These are phyloP conservation scores for Quercus glauca DNA, from an alignment of 306 rosid species.

Conservation along the genomic window DNA sequence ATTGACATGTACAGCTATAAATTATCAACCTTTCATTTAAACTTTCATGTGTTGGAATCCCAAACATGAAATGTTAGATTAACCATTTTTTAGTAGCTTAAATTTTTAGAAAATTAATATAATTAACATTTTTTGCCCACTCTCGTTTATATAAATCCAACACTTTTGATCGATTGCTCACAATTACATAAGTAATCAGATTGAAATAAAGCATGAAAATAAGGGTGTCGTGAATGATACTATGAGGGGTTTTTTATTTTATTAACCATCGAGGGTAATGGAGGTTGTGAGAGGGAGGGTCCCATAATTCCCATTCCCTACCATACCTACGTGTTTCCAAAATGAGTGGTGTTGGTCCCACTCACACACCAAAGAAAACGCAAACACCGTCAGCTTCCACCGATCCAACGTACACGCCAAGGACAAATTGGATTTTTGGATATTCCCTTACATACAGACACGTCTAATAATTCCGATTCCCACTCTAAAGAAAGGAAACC, in stretches of 20 bases:
- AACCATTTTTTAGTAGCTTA: too few relatives aligned
- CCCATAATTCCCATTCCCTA: neutral
- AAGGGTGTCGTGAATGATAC: too few relatives aligned
- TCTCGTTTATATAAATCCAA: too few relatives aligned
- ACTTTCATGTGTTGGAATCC: too few relatives aligned
- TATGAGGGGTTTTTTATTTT: neutral
- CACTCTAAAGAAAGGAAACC: neutral
- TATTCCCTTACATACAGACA: conserved; percentile 10
- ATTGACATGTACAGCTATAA: too few relatives aligned
- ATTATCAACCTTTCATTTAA: too few relatives aligned
- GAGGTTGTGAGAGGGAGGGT: neutral
- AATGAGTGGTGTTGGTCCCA: conserved; percentile 15
- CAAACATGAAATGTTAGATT: too few relatives aligned
- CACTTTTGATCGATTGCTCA: too few relatives aligned
- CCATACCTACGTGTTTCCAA: conserved; percentile 18
- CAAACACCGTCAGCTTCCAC: conserved; percentile 40
- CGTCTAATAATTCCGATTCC: conserved; percentile 1
- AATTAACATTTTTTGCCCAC: too few relatives aligned
- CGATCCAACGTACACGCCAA: conserved; percentile 63
- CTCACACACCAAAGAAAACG: neutral
- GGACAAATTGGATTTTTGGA: conserved; percentile 39
- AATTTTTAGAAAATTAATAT: too few relatives aligned
- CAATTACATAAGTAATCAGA: too few relatives aligned
- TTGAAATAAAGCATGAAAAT: too few relatives aligned
- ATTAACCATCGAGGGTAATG: neutral